Base-by-base conservation (phyloP, 2,329 filamentous ascomycete species). In the Pseudocercospora vitis region DNA sequence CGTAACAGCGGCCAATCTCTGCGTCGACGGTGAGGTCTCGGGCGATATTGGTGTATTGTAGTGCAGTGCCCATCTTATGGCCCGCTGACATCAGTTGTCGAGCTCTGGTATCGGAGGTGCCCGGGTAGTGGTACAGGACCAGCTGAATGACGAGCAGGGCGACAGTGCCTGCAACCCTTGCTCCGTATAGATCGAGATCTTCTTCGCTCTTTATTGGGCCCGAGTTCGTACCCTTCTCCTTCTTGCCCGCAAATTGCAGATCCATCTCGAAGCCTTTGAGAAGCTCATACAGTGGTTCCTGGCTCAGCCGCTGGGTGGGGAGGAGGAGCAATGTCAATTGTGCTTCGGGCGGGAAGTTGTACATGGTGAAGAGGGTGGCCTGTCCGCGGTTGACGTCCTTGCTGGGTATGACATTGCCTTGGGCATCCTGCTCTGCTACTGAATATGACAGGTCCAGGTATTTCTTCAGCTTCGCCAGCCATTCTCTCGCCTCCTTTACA, bases 21-120 rank as follows among this genome's bases (percentile, higher is more conserved):
- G 87, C 84, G 62, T 90, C 87, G 2, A 83, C 81, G 3, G 73
- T 69, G n/a, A 90, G 83, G 63, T 91, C 87, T 18, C 87, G 82
- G 2, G 86, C 84, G 56, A 91, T 89, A 64, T 90, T 91, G 63
- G 88, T 81, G 62, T 86, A 89, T 64, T 91, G 87, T n/a, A 90
- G 72, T 1, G 87, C 86, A 28, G 86, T 78, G 0, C 87, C 87
- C 86, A 89, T 89, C 23, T 77, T 74, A 16, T 77, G 75, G 1
- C 85, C 85, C 0, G 84, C 80, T 12, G 73, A 64, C 11, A 85
- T 72, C 4, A 88, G 74, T 2, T 71, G 64, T 11, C 73, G 65
- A 35, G 75, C 70, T 37, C 68, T 53, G 24, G 52, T 3, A 4
- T 67, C 59, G 6, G 62, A 56, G 23, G 55, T 68, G 57, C 44